A percentile compares a stretch with the other conserved stretches of the same genome.
phyloP scores from a whole-genome alignment of 345 rosid genomes.

The Euphorbia pulcherrima region DNA sequence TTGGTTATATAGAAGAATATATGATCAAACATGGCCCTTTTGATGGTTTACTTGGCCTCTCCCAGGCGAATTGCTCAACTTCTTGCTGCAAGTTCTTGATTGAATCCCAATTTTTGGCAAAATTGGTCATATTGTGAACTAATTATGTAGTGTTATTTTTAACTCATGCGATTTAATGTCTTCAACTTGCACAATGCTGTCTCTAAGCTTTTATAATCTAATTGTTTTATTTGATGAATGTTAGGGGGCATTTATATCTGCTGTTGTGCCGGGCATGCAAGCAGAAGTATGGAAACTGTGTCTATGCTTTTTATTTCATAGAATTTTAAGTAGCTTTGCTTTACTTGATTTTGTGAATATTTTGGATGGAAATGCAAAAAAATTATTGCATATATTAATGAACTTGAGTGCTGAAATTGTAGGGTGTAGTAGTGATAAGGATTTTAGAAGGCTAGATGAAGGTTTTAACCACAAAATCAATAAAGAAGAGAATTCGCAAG shows the following conservation, averaged over 20 bases:
- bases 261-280: conserved; percentile 52
- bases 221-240: not conserved
- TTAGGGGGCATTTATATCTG: conserved; percentile 42
- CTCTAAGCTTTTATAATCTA: no score
- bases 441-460: no score
- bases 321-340: not conserved
- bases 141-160: not conserved
- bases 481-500: no score
- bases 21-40: conserved; percentile 46
- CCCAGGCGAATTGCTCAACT: conserved; percentile 30
- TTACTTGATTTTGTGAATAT: not conserved
- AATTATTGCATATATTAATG: not conserved
- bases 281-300: conserved; percentile 24
- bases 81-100: not conserved
- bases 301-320: not conserved
- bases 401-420: not conserved
- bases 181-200: no score
- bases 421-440: conserved; percentile 33
- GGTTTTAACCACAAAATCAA: no score
- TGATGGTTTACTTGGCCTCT: conserved; percentile 48
- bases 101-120: not conserved
- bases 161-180: no score
- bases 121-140: no score
- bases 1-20: conserved; percentile 39
- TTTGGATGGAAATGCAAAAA: not conserved